These are phyloP conservation scores for Microstroma glucosiphilum DNA, from an alignment of 1,284 basidiomycete genomes.

Conservation along the genomic window DNA sequence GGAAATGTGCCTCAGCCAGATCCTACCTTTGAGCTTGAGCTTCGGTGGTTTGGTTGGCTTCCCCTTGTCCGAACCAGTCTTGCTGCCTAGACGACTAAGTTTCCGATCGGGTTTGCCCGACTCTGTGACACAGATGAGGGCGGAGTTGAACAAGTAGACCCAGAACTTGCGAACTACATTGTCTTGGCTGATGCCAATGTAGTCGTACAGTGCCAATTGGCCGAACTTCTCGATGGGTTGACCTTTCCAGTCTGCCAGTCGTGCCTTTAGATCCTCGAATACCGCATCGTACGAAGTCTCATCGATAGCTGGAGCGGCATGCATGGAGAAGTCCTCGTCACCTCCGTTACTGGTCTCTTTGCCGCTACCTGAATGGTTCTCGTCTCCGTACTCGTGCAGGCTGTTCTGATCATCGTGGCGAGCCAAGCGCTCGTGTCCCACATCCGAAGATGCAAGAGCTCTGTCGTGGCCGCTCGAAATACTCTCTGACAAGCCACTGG, in stretches of 20 bases:
- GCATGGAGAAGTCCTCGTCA: constrained; percentile 26
- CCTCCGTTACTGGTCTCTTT: constrained; percentile 16
- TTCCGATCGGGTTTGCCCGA: constrained; percentile 74
- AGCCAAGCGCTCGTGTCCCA: background rate
- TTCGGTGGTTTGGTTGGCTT: constrained; percentile 55
- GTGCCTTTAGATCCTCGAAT: constrained; percentile 74
- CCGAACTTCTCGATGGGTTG: constrained; percentile 77
- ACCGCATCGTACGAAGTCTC: constrained; percentile 63
- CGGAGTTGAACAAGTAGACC: constrained; percentile 92
- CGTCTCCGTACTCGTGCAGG: background rate
- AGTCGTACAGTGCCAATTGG: constrained; percentile 79
- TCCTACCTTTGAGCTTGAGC: constrained; percentile 83
- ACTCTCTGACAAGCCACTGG: constrained; percentile 21
- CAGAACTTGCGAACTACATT: constrained; percentile 80
- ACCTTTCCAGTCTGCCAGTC: constrained; percentile 90
- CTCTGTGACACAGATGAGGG: constrained; percentile 90
- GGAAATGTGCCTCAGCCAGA: constrained; percentile 87
- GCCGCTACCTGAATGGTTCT: background rate
- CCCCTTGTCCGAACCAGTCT: background rate
- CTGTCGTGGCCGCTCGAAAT: too few species aligned
- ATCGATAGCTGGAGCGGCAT: constrained; percentile 30
- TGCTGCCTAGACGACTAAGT: constrained; percentile 58
- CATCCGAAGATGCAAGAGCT: constrained; percentile 15
- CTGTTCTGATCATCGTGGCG: constrained; percentile 2
- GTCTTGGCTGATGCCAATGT: constrained; percentile 78